Base-by-base conservation (phyloP, 257 asterid species). In the Agastache rugosa region DNA sequence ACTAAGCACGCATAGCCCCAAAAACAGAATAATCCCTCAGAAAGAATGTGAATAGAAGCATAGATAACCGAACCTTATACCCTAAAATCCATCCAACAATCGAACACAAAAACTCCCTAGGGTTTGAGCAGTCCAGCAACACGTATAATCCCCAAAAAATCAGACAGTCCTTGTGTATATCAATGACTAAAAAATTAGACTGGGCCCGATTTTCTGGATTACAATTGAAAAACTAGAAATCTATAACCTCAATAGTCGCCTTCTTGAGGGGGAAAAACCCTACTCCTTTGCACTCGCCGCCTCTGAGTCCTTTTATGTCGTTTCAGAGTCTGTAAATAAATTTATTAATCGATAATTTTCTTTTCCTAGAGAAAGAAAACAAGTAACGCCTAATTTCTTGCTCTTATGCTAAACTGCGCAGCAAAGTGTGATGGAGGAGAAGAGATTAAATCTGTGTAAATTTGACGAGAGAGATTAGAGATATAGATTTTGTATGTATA, bases 211-310 rank as follows among this genome's bases (percentile, higher is more conserved):
- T 62, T 66, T 14, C 7, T 27, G 71, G 72, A 67, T 63, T 59
- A 22, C 41, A 50, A 76, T 75, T 23, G 59, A 42, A 65, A 76
- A 61, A 63, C 63, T 56, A 50, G 50, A 78, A 65, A 75, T 54
- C 67, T 55, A 65, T 69, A 78, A 75, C 79, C 77, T 41, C 72
- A 77, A 61, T 39, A 75, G 75, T 70, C 74, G 73, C 45, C 73
- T n/a, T 61, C 17, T 2, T 6, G 72, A 63, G 34, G 42, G 64
- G 10, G 41, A 39, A 41, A 41, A 72, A 77, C 81, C 81, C 82
- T 71, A 77, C 47, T 62, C 72, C 83, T 64, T 51, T 22, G 71
- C 78, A 74, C 77, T 78, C 79, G 72, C 73, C 79, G 82, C 84
- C 83, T 78, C 60, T 6, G 71, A 60, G 61, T 60, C 77, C 72